phyloP scores from a whole-genome alignment of 2,329 filamentous ascomycete species.

The Orbilia brochopaga region DNA sequence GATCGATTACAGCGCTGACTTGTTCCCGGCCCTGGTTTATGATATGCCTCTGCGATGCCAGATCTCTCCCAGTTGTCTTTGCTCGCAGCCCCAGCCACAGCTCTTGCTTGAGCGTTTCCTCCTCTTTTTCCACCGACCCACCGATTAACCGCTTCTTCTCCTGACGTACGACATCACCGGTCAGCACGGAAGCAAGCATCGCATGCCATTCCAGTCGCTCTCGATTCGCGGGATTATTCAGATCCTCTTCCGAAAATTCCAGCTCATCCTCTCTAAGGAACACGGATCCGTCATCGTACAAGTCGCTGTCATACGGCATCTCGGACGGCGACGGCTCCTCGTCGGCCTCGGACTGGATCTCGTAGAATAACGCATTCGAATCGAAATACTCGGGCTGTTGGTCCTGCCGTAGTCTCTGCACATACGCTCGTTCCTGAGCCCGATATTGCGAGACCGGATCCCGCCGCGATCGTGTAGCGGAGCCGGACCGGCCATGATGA shows the following conservation, averaged over 20 bases:
- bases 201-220: constrained; percentile 97
- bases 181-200: constrained; percentile 94
- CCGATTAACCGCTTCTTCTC: constrained; percentile 96
- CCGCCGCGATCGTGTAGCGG: constrained; percentile 63
- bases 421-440: constrained; percentile 91
- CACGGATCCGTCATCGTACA: constrained; percentile 75
- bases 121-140: constrained; percentile 69
- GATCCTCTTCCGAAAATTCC: constrained; percentile 85
- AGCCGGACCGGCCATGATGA: constrained; percentile 61
- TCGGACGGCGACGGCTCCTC: constrained; percentile 89
- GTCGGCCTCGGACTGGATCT: constrained; percentile 81
- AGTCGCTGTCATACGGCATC: constrained; percentile 78
- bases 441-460: constrained; percentile 76
- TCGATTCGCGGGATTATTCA: constrained; percentile 83
- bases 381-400: constrained; percentile 73
- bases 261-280: constrained; percentile 72
- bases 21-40: constrained; percentile 81
- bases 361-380: constrained; percentile 61
- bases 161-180: constrained; percentile 94
- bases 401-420: constrained; percentile 86
- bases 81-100: constrained; percentile 89
- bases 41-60: constrained; percentile 83
- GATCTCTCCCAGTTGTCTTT: constrained; percentile 79
- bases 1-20: constrained; percentile 77
- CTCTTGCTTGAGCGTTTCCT: constrained; percentile 64